phyloP scores from a whole-genome alignment of 768 basidiomycete genomes.

The Rhizopogon roseolus region DNA sequence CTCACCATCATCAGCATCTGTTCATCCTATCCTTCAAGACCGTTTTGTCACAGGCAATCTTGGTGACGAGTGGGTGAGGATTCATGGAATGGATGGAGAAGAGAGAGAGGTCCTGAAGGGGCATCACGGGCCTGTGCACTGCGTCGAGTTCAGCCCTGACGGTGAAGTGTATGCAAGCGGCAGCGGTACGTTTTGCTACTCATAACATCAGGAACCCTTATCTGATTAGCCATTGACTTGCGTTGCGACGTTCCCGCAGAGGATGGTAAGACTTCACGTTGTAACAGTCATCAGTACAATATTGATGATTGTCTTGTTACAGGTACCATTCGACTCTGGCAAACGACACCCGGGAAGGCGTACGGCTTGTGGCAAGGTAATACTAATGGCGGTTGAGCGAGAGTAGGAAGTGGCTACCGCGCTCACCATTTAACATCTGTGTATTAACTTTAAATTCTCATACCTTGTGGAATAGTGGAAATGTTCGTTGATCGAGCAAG shows the following conservation, averaged over 20 bases:
- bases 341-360: slow-evolving; percentile 88
- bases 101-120: slow-evolving; percentile 92
- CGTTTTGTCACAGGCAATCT: slow-evolving; percentile 90
- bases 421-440: not conserved
- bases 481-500: slow-evolving; percentile 14
- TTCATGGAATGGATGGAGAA: slow-evolving; percentile 86
- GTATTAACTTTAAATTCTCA: slow-evolving; percentile 4
- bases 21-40: slow-evolving; percentile 85
- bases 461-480: slow-evolving; percentile 9
- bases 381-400: slow-evolving; percentile 36
- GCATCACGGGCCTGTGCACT: slow-evolving; percentile 96
- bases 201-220: slow-evolving; percentile 3
- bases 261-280: slow-evolving; percentile 48
- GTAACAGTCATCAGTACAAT: not conserved
- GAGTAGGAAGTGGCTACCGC: slow-evolving; percentile 13
- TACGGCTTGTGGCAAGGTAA: slow-evolving; percentile 89
- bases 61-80: slow-evolving; percentile 93
- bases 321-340: slow-evolving; percentile 97
- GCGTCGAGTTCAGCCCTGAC: slow-evolving; percentile 90
- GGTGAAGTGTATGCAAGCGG: slow-evolving; percentile 98
- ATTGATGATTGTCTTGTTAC: slow-evolving; percentile 9
- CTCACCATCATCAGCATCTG: slow-evolving; percentile 88
- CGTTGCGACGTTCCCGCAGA: slow-evolving; percentile 38
- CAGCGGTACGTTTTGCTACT: slow-evolving; percentile 61
- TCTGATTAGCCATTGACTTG: slow-evolving; percentile 4